Conservation (phyloP, 2,329 filamentous ascomycete genomes). For the Pseudophaeomoniella oleicola region DNA sequence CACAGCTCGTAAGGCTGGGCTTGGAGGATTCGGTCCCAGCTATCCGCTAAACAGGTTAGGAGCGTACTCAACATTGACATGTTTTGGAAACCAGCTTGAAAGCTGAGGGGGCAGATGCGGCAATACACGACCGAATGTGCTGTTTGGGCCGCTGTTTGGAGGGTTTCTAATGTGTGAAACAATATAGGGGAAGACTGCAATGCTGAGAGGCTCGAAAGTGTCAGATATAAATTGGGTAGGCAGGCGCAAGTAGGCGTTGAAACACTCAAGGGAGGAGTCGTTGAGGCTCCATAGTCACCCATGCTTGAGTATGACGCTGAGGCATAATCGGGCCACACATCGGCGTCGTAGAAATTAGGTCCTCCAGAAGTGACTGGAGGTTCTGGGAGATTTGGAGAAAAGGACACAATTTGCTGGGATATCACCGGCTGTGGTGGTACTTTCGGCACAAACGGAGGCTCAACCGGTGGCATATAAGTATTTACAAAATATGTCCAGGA, state of each 20-base stretch:
- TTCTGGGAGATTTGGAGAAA: background rate
- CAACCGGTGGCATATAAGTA: background rate
- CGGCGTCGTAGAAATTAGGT: background rate
- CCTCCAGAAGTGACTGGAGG: too few species aligned
- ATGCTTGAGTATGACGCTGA: background rate
- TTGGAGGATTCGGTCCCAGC: constrained; percentile 25
- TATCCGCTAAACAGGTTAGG: constrained; percentile 27
- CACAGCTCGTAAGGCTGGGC: constrained; percentile 21
- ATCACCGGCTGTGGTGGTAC: background rate
- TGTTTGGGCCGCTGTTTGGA: constrained; percentile 26
- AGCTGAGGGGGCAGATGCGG: constrained; percentile 23
- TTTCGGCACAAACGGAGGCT: background rate
- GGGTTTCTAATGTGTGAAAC: constrained; percentile 25
- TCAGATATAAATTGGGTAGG: constrained; percentile 21
- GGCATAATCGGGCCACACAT: background rate
- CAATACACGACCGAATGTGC: constrained; percentile 27
- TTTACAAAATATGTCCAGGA: background rate
- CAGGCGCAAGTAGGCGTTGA: constrained; percentile 9
- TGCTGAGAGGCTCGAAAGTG: constrained; percentile 14
- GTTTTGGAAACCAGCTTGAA: constrained; percentile 28
- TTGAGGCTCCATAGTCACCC: constrained; percentile 1
- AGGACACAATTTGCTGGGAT: background rate
- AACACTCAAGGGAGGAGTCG: constrained; percentile 4
- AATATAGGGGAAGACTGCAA: constrained; percentile 27
- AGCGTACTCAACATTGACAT: constrained; percentile 31